These are phyloP conservation scores for Pleurotus pulmonarius DNA, from an alignment of 768 basidiomycete genomes.

Conservation along the genomic window DNA sequence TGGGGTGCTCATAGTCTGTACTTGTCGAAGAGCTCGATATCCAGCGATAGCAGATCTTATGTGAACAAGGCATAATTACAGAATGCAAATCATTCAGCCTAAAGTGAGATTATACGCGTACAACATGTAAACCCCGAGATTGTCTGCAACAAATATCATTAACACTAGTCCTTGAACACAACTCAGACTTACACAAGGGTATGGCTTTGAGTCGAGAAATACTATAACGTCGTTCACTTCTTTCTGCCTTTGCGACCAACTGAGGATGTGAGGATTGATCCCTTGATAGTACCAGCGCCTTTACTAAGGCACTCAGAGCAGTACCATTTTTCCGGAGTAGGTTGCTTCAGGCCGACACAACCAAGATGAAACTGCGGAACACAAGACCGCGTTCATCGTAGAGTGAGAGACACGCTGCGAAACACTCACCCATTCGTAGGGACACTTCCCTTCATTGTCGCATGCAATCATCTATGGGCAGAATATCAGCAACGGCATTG, in stretches of 20 bases:
- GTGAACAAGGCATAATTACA: too few relatives aligned
- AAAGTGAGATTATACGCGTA: too few relatives aligned
- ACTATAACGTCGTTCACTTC: not conserved
- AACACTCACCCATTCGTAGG: conserved; percentile 47
- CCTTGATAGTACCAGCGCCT: not conserved
- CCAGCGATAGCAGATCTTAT: too few relatives aligned
- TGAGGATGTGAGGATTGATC: not conserved
- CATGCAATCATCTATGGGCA: conserved; percentile 46
- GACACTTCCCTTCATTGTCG: conserved; percentile 41
- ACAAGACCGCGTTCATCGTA: not conserved
- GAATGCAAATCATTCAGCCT: too few relatives aligned
- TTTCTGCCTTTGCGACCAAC: conserved; percentile 3
- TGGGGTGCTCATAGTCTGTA: too few relatives aligned
- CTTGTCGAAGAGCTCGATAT: too few relatives aligned
- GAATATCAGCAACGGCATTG: not conserved
- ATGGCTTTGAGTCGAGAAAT: too few relatives aligned
- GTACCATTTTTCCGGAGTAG: conserved; percentile 50
- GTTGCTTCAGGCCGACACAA: conserved; percentile 51
- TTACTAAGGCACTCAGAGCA: conserved; percentile 40
- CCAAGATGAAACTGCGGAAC: conserved; percentile 51
- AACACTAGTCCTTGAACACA: too few relatives aligned
- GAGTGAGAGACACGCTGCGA: not conserved
- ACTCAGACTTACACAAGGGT: too few relatives aligned
- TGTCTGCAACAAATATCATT: too few relatives aligned
- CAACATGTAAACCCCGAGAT: too few relatives aligned